A percentile compares a stretch with the other conserved stretches of the same genome.
These are phyloP conservation scores for Westerdykella ornata DNA, from an alignment of 2,329 filamentous ascomycete species.

Conservation along the genomic window DNA sequence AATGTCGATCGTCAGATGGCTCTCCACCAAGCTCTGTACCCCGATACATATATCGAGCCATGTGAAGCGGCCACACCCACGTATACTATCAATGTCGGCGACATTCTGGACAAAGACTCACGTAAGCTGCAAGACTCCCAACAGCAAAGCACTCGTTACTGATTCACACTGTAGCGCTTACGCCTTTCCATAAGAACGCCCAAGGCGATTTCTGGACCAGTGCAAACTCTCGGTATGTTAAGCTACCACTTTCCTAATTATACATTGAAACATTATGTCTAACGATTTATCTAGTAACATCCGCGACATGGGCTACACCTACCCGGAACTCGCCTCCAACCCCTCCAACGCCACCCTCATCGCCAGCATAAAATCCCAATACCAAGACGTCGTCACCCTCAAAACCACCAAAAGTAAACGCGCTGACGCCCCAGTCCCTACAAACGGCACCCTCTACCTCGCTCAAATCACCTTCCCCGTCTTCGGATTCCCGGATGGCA, in stretches of 20 bases:
- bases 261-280: too few relatives aligned
- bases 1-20: slow-evolving; percentile 48
- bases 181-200: slow-evolving; percentile 17
- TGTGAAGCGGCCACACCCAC: slow-evolving; percentile 9
- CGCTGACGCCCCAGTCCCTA: not conserved
- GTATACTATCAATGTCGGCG: slow-evolving; percentile 30
- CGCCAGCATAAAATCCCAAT: slow-evolving; percentile 8
- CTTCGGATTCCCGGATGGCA: slow-evolving; percentile 9
- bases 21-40: slow-evolving; percentile 67
- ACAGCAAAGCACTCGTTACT: not conserved
- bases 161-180: slow-evolving; percentile 5
- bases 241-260: too few relatives aligned
- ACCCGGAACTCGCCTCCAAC: slow-evolving; percentile 13
- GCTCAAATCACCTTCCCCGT: slow-evolving; percentile 8
- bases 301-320: slow-evolving; percentile 19
- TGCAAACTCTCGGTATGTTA: too few relatives aligned
- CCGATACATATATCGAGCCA: slow-evolving; percentile 56
- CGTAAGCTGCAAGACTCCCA: slow-evolving; percentile 12
- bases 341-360: slow-evolving; percentile 10
- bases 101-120: slow-evolving; percentile 46
- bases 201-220: slow-evolving; percentile 16
- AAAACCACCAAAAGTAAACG: slow-evolving; percentile 2
- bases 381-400: slow-evolving; percentile 5
- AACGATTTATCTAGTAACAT: slow-evolving; percentile 3
- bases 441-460: slow-evolving; percentile 6